A percentile compares a stretch with the other conserved stretches of the same genome.
Evolutionary conservation across 805 yeast species (phyloP).

Genomic region (Nakazawaea ishiwadae): DNA sequence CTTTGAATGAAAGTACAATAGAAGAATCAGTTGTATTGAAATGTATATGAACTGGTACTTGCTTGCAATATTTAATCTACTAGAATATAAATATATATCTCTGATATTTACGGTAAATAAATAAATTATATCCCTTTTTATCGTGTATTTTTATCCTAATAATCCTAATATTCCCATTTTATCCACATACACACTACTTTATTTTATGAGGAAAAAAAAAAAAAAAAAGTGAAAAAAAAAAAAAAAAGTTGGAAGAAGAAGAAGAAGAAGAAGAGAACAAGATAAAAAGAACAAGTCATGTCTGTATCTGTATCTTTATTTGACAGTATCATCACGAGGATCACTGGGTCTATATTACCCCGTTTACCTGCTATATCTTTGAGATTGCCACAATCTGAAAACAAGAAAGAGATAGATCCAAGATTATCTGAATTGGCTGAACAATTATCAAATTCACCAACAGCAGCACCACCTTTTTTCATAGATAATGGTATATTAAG

Average conservation of each 20-base stretch:
- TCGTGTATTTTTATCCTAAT: too few species aligned
- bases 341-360: neutral
- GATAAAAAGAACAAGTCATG: neutral
- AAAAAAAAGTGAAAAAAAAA: neutral
- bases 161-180: too few species aligned
- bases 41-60: too few species aligned
- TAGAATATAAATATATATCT: too few species aligned
- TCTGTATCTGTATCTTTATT: neutral
- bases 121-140: too few species aligned
- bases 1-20: too few species aligned
- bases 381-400: slow-evolving; percentile 14
- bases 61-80: too few species aligned
- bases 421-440: slow-evolving; percentile 32
- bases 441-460: slow-evolving; percentile 30
- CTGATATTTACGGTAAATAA: too few species aligned
- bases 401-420: slow-evolving; percentile 13
- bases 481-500: slow-evolving; percentile 66
- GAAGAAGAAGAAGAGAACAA: neutral
- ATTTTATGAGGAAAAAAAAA: neutral
- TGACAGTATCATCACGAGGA: slow-evolving; percentile 2
- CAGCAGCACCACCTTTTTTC: slow-evolving; percentile 34
- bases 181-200: neutral
- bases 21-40: too few species aligned
- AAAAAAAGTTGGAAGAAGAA: too few species aligned
- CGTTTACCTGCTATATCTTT: slow-evolving; percentile 14